phyloP scores from a whole-genome alignment of 768 basidiomycete genomes.

The Amanita fuliginea region DNA sequence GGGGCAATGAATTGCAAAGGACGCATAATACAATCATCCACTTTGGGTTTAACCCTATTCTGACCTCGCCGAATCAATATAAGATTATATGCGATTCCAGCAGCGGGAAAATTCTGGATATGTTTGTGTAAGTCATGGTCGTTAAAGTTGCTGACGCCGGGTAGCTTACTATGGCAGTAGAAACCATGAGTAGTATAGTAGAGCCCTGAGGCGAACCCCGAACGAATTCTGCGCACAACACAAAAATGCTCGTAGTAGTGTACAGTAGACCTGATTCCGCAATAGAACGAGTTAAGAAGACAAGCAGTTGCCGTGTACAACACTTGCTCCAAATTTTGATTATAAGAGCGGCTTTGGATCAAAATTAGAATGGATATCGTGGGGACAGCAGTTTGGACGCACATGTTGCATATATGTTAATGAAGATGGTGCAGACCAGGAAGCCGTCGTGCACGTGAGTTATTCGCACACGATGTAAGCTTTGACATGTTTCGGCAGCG shows the following conservation, averaged over 20 bases:
- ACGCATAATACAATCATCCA: too few species aligned
- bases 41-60: not conserved
- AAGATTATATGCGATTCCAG: constrained; percentile 5
- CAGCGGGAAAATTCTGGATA: not conserved
- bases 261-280: constrained; percentile 4
- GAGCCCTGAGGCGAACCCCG: not conserved
- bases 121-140: not conserved
- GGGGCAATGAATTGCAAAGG: too few species aligned
- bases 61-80: constrained; percentile 3
- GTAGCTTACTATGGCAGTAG: not conserved
- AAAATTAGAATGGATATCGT: not conserved
- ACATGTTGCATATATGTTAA: constrained; percentile 4
- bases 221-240: not conserved
- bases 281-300: not conserved
- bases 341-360: constrained; percentile 1
- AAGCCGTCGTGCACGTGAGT: not conserved
- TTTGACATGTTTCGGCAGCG: not conserved
- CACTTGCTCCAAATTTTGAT: not conserved
- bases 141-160: not conserved
- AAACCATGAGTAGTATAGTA: not conserved
- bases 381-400: not conserved
- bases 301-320: not conserved
- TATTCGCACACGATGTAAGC: not conserved
- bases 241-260: not conserved
- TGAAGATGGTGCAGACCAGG: not conserved